These are phyloP conservation scores for Keithomyces neogunnii DNA, from an alignment of 2,329 filamentous ascomycete species.

Conservation along the genomic window DNA sequence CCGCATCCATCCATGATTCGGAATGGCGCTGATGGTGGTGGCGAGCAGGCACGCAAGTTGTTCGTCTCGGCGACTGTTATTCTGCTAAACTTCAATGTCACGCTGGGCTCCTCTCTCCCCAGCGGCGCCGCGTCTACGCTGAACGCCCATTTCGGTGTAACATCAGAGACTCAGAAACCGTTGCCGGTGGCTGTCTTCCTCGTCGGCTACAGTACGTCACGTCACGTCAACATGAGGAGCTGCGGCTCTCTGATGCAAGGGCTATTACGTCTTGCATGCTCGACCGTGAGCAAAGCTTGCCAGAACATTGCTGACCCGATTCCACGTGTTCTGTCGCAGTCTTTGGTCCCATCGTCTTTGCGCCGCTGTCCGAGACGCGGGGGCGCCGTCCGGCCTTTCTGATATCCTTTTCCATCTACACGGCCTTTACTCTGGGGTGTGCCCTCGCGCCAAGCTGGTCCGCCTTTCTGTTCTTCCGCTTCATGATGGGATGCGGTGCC, in stretches of 20 bases:
- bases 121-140: constrained; percentile 5
- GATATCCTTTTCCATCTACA: constrained; percentile 35
- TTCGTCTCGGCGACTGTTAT: neutral
- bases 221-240: neutral
- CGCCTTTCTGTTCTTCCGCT: constrained; percentile 33
- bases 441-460: constrained; percentile 32
- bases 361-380: constrained; percentile 31
- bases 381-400: constrained; percentile 35
- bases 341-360: constrained; percentile 30
- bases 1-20: neutral
- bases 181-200: constrained; percentile 8
- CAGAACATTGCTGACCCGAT: too few species aligned
- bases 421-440: constrained; percentile 29
- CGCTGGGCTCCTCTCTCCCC: constrained; percentile 8
- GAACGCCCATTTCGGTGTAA: constrained; percentile 6
- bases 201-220: constrained; percentile 8
- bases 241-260: neutral
- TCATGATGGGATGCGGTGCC: constrained; percentile 29
- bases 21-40: neutral
- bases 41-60: neutral
- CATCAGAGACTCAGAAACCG: constrained; percentile 3
- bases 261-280: too few species aligned
- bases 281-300: too few species aligned
- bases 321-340: neutral
- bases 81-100: constrained; percentile 8